Base-by-base conservation (phyloP, 257 asterid genomes). In the Thymus quinquecostatus region DNA sequence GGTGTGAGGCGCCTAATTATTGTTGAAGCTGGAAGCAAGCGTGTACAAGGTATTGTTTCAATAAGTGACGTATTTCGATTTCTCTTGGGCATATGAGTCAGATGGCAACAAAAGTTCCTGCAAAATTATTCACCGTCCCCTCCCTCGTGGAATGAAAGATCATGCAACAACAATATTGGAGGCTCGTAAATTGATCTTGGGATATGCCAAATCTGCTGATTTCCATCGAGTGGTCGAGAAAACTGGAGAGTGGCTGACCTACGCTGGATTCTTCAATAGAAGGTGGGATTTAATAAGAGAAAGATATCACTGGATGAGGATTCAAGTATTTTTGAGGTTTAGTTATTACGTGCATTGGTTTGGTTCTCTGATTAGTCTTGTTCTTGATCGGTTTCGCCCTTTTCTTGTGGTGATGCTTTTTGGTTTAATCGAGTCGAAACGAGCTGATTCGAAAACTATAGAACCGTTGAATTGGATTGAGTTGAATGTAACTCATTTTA, bases 11-110 rank as follows among this genome's bases (percentile, higher is more conserved):
- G 97, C 66, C 79, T 93, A 48, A 76, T 93, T 27, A 77, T 91
- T 5, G 97, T 93, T 60, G 97, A 93, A 83, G 96, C 98, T 58
- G 98, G 98, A 79, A 93, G 94, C 87, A 93, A 93, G 79, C 97
- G 94, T 0, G 90, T 93, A 33, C 92, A 86, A 77, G 98, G 98
- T 59, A 87, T 93, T 51, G 70, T 93, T 64, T 77, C 98, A 9
- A 55, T 93, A 28, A 71, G 89, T 32, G 98, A 93, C 54, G 76
- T 91, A 49, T 87, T 91, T 79, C 87, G 84, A 82, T 93, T 93
- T 81, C 86, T 93, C 74, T 77, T 80, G 94, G 94, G 75, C 79
- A 81, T 84, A 51, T 78, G 60, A 76, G 59, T 56, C 41, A 4
- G 67, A 69, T n/a, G 77, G 63, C 59, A 58, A 59, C 10, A 34